Evolutionary conservation across 257 asterid species (phyloP).

Genomic region (Vinca minor): DNA sequence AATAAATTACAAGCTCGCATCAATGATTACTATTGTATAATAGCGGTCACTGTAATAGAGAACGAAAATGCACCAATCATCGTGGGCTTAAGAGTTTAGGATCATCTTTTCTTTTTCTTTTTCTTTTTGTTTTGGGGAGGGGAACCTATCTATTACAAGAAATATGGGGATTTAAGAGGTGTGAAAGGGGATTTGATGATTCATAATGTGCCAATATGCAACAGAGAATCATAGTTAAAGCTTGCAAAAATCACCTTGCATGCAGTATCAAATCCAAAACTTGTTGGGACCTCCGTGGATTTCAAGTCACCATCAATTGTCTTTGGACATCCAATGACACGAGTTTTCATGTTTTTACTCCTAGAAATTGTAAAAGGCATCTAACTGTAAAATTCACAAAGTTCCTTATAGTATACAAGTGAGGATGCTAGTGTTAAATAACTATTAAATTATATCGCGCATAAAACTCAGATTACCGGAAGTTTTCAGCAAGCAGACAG

Average conservation of each 20-base stretch:
- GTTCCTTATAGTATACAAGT: background rate
- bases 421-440: background rate
- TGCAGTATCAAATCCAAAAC: constrained; percentile 99
- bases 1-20: constrained; percentile 3
- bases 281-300: constrained; percentile 85
- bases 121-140: too few species aligned
- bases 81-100: background rate
- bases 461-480: constrained; percentile 30
- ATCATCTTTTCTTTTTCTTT: background rate
- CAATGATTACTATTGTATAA: background rate
- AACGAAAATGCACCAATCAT: background rate
- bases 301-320: constrained; percentile 98
- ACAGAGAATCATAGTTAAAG: background rate
- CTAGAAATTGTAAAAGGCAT: constrained; percentile 29
- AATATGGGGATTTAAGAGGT: background rate
- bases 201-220: too few species aligned
- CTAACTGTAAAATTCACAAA: background rate
- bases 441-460: background rate
- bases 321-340: constrained; percentile 96
- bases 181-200: too few species aligned
- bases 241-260: constrained; percentile 68
- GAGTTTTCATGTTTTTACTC: constrained; percentile 76
- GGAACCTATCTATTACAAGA: too few species aligned
- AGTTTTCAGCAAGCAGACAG: constrained; percentile 90
- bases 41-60: background rate